Evolutionary conservation across 805 yeast genomes (phyloP).

Genomic region (Saturnispora hagleri): DNA sequence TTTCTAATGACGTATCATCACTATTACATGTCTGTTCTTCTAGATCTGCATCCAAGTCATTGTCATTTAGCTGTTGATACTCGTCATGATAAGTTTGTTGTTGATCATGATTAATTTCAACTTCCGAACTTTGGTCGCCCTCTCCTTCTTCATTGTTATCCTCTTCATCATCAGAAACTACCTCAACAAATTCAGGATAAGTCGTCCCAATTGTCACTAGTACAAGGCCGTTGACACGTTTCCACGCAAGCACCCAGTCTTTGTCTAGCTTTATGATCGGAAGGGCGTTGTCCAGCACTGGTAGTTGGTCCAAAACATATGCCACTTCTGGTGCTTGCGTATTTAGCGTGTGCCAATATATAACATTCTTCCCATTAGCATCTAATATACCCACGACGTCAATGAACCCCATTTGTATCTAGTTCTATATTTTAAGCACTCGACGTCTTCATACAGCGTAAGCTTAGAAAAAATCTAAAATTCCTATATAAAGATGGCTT

Average conservation of each 20-base stretch:
- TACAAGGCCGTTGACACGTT: conserved; percentile 15
- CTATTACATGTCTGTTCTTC: background rate
- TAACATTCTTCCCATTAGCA: background rate
- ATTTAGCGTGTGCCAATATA: conserved; percentile 5
- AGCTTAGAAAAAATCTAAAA: background rate
- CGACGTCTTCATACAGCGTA: no score
- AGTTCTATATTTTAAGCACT: background rate
- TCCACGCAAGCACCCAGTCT: conserved; percentile 26
- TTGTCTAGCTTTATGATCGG: conserved; percentile 24
- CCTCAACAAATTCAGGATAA: conserved; percentile 16
- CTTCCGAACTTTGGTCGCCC: conserved; percentile 1
- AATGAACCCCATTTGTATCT: background rate
- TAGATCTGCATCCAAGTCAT: background rate
- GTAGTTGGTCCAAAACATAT: conserved; percentile 20
- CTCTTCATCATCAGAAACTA: conserved; percentile 25
- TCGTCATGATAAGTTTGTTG: background rate
- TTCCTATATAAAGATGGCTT: background rate
- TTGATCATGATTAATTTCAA: background rate
- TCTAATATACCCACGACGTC: conserved; percentile 1
- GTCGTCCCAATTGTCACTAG: conserved; percentile 15
- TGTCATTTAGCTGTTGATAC: background rate
- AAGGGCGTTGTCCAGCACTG: conserved; percentile 14
- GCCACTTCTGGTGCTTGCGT: conserved; percentile 19
- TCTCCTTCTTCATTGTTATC: conserved; percentile 6
- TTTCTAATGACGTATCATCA: background rate